Conservation (phyloP, 1,284 basidiomycete genomes). For the Phlebopus sp. region DNA sequence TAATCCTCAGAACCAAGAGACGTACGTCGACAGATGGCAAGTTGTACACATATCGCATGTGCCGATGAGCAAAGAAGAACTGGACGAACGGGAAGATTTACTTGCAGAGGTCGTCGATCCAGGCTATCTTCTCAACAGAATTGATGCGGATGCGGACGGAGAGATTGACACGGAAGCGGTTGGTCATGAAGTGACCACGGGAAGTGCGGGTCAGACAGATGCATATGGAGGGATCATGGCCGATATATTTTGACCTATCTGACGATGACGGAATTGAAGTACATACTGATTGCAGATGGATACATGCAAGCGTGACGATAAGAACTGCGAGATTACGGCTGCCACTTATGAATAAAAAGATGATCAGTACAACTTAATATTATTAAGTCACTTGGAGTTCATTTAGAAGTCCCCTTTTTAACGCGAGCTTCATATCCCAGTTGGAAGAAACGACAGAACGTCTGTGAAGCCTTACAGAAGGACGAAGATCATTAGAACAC, state of each 20-base stretch:
- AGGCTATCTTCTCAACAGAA: slow-evolving; percentile 40
- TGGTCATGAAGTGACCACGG: slow-evolving; percentile 46
- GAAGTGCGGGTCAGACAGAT: slow-evolving; percentile 44
- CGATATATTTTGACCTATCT: slow-evolving; percentile 25
- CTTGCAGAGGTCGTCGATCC: slow-evolving; percentile 56
- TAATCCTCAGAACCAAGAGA: slow-evolving; percentile 50
- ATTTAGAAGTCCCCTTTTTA: neutral
- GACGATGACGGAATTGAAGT: no score
- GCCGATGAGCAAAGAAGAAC: slow-evolving; percentile 50
- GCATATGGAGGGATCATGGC: slow-evolving; percentile 28
- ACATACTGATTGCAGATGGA: no score
- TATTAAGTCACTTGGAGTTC: neutral
- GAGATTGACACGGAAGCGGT: slow-evolving; percentile 38
- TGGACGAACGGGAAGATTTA: slow-evolving; percentile 50
- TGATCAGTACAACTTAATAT: neutral
- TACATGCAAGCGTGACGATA: no score
- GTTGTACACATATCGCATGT: slow-evolving; percentile 61
- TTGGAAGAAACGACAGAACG: neutral
- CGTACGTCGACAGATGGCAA: slow-evolving; percentile 77
- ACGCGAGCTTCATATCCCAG: slow-evolving; percentile 6
- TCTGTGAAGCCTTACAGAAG: neutral
- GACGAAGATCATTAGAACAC: neutral
- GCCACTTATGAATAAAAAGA: neutral
- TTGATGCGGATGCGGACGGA: slow-evolving; percentile 45
- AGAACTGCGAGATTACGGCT: neutral